Percentiles rank a stretch among this genome's conserved stretches.
These are phyloP conservation scores for Echeveria elegans DNA, from an alignment of 164 flowering plant species.

Conservation along the genomic window DNA sequence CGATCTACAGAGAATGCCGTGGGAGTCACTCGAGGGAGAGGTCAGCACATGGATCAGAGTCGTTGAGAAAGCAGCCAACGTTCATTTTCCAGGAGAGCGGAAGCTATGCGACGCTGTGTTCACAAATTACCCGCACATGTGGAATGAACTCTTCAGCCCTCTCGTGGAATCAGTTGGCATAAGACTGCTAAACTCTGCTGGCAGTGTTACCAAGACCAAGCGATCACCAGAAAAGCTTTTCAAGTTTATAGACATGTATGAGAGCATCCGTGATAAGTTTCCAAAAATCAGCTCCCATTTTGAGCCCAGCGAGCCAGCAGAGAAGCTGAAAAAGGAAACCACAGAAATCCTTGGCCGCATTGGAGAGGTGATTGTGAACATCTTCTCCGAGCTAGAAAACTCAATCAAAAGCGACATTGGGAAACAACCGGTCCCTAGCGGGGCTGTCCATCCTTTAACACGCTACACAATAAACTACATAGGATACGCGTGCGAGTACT, in stretches of 20 bases:
- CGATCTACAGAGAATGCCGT: not conserved
- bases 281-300: not conserved
- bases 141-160: not conserved
- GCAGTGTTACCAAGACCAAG: slow-evolving; percentile 51
- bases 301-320: not conserved
- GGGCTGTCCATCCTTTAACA: slow-evolving; percentile 60
- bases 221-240: slow-evolving; percentile 65
- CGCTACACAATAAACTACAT: slow-evolving; percentile 13
- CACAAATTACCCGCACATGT: not conserved
- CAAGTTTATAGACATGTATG: slow-evolving; percentile 71
- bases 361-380: slow-evolving; percentile 48
- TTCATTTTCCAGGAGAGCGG: not conserved
- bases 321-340: slow-evolving; percentile 27
- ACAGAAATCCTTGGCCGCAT: slow-evolving; percentile 24
- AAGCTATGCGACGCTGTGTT: not conserved
- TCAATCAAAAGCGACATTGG: slow-evolving; percentile 39
- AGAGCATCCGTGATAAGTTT: slow-evolving; percentile 33
- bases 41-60: not conserved
- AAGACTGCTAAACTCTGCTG: slow-evolving; percentile 58
- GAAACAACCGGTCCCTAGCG: slow-evolving; percentile 52
- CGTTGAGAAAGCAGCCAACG: not conserved
- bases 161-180: slow-evolving; percentile 13
- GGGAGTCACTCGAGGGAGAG: not conserved
- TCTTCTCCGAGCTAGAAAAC: slow-evolving; percentile 61
- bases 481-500: slow-evolving; percentile 44